Base-by-base conservation (phyloP, 2,329 filamentous ascomycete genomes). In the Pseudogymnoascus verrucosus region DNA sequence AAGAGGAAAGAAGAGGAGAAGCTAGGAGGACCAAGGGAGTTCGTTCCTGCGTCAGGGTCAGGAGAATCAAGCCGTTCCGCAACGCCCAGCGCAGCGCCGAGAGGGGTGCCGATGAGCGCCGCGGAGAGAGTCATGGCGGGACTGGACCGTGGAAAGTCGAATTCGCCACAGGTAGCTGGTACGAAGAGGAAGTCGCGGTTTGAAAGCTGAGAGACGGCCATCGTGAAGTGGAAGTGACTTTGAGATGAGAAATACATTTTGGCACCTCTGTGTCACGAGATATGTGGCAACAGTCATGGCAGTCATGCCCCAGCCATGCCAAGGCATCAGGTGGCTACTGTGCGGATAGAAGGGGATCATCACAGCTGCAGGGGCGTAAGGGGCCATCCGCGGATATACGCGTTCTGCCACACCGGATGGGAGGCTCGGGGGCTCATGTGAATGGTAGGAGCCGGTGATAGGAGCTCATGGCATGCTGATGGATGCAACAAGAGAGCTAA, bases 51-150 rank as follows among this genome's bases (percentile, higher is more conserved):
- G 34, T 39, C 67, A 26, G 51, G 64, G 23, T 62, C 68, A 5
- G 63, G 59, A 19, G 71, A 73, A 11, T 59, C 62, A 2, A 70
- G 66, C 64, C 68, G 70, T 36, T 68, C 51, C 60, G 71, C 68
- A 28, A 69, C 67, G 12, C 69, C 66, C 57, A 66, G 65, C 54
- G 57, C 39, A 28, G 65, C 62, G 40, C 64, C 57, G 31, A 69
- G 68, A 44, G 62, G 62, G 4, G 66, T 51, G 3, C 70, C 69
- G 60, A 68, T 71, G 60, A 73, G 72, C 64, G 67, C 72, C 7
- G 71, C 72, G n/a, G 73, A 74, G 61, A 69, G 73, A 60, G 64
- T 74, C 3, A 72, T 74, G 71, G 72, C 72, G 7, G 72, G 71
- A 1, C 66, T 74, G n/a, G 73, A 74, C 57, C 67, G 68, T 40